Conservation (phyloP, 1,284 basidiomycete genomes). For the Ustilago esculenta region DNA sequence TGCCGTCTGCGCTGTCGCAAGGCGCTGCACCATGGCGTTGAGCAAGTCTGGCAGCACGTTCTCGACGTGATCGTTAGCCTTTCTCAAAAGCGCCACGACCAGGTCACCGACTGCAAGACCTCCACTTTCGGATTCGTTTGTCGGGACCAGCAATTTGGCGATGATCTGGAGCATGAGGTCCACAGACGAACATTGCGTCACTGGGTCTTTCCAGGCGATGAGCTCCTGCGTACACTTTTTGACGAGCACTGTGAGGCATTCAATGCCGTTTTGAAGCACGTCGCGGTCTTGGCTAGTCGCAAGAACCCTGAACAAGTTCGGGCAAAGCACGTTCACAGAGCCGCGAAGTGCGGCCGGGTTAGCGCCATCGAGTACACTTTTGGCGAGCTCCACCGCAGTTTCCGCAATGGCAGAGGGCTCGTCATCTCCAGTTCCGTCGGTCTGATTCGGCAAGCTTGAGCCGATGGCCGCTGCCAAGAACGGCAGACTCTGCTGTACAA, state of each 20-base stretch:
- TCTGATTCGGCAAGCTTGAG: conserved; percentile 53
- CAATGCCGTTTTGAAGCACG: conserved; percentile 77
- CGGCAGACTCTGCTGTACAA: conserved; percentile 79
- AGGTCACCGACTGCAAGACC: conserved; percentile 92
- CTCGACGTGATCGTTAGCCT: conserved; percentile 76
- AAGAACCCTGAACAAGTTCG: conserved; percentile 39
- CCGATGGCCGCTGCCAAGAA: conserved; percentile 76
- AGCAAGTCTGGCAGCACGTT: conserved; percentile 86
- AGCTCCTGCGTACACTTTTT: conserved; percentile 86
- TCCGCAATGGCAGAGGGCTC: conserved; percentile 40
- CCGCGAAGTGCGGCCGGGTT: conserved; percentile 81
- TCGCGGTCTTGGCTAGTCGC: conserved; percentile 49
- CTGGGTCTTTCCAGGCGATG: conserved; percentile 70
- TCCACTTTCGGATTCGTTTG: conserved; percentile 72
- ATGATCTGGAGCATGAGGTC: conserved; percentile 57
- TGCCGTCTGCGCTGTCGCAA: conserved; percentile 83
- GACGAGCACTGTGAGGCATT: conserved; percentile 82
- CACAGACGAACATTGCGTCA: conserved; percentile 12
- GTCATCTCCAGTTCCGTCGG: conserved; percentile 8
- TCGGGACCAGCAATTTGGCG: conserved; percentile 49
- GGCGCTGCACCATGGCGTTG: conserved; percentile 81
- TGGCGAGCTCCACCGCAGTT: conserved; percentile 74
- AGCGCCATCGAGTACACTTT: conserved; percentile 76
- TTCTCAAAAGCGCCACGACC: conserved; percentile 88
- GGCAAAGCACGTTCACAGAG: conserved; percentile 68